Evolutionary conservation across 108 stramenopile species (phyloP).

Genomic region (Fragilariopsis cylindrus): DNA sequence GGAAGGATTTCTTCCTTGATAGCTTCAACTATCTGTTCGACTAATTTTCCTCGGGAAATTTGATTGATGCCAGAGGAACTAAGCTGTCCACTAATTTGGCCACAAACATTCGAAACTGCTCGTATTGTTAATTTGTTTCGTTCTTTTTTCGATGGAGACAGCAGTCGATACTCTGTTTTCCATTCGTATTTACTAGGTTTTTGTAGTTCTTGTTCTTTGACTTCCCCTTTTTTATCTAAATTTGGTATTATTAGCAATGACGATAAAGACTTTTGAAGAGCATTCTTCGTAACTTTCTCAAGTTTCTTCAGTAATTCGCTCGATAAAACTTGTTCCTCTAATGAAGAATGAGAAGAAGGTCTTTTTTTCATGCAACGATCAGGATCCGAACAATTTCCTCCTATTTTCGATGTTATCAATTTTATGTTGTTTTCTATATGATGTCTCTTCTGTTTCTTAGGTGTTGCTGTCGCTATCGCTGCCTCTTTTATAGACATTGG

Average conservation of each 20-base stretch:
- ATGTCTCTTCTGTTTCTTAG: slow-evolving; percentile 7
- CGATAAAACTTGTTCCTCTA: neutral
- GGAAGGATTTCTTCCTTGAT: slow-evolving; percentile 29
- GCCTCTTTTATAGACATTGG: neutral
- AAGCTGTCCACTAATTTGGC: slow-evolving; percentile 57
- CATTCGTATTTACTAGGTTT: neutral
- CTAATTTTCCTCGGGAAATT: slow-evolving; percentile 36
- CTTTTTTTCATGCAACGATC: neutral
- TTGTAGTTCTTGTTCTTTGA: too few species aligned
- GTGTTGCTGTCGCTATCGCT: neutral
- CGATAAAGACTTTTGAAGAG: slow-evolving; percentile 7
- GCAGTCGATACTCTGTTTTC: slow-evolving; percentile 16
- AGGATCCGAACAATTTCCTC: neutral
- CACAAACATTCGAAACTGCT: slow-evolving; percentile 52
- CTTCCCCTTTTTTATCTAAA: neutral
- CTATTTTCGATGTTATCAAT: neutral
- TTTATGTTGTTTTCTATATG: slow-evolving; percentile 7
- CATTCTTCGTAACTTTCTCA: slow-evolving; percentile 1
- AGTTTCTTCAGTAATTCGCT: slow-evolving; percentile 1
- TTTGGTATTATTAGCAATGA: neutral
- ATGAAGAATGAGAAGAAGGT: neutral
- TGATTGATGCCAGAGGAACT: slow-evolving; percentile 16
- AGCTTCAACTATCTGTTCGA: slow-evolving; percentile 31
- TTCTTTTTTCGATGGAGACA: slow-evolving; percentile 21
- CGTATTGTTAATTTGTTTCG: slow-evolving; percentile 6